Evolutionary conservation across 208 protist genomes (phyloP).

Genomic region (Leptomonas seymouri): DNA sequence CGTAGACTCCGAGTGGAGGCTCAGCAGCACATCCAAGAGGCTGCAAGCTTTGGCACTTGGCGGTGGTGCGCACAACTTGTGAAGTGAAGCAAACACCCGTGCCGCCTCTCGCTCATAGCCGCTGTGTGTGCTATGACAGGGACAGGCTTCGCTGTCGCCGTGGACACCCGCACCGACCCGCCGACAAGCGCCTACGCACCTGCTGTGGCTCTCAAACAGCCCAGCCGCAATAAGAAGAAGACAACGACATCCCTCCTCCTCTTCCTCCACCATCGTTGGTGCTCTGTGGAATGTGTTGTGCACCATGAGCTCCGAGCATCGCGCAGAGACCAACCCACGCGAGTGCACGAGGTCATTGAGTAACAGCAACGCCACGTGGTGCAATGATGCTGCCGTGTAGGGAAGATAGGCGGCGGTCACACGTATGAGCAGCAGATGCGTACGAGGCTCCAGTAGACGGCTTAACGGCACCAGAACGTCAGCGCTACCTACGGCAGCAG

Average conservation of each 20-base stretch:
- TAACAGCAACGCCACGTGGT: background rate
- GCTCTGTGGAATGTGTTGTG: background rate
- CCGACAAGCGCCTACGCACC: background rate
- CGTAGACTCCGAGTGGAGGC: conserved; percentile 11
- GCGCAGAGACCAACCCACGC: background rate
- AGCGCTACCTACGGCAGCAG: background rate
- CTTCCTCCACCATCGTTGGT: background rate
- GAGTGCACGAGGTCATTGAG: conserved; percentile 1
- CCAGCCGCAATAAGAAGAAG: conserved; percentile 23
- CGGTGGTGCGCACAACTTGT: background rate
- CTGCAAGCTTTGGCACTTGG: background rate
- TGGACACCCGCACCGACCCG: background rate
- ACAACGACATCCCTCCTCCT: conserved; percentile 14
- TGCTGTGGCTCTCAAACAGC: background rate
- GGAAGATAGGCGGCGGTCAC: conserved; percentile 1
- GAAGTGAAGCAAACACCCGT: background rate
- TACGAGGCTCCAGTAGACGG: background rate
- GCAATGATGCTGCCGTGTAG: background rate
- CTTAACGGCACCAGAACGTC: background rate
- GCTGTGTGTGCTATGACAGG: background rate
- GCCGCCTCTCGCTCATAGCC: no score
- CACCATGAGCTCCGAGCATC: background rate
- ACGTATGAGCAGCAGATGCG: conserved; percentile 6
- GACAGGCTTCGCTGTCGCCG: background rate
- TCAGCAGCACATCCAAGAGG: conserved; percentile 25